Base-by-base conservation (phyloP, 164 flowering plant genomes). In the Paratinospora sagittata region DNA sequence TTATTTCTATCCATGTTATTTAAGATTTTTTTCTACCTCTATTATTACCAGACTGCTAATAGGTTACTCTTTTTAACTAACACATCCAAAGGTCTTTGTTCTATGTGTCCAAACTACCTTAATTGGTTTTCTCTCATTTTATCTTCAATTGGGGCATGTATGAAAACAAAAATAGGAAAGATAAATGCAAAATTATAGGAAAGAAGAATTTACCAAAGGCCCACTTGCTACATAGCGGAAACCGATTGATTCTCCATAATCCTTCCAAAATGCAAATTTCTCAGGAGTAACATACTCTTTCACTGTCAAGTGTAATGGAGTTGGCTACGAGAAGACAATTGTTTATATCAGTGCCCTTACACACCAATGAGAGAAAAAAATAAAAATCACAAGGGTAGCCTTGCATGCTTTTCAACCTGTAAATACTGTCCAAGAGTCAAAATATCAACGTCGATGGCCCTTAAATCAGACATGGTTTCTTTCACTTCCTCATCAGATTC, bases 151-250 rank as follows among this genome's bases (percentile, higher is more conserved):
- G n/a, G n/a, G n/a, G 21, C 21, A 49, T 45, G 1, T 47, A 21
- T 13, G 14, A 6, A 36, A 45, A 7, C 43, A 4, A 52, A 24
- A 23, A 13, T 23, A 11, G 19, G 37, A 57, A 49, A 24, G 21
- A 62, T 30, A 41, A 24, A n/a, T 33, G 70, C 23, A 41, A 39
- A 57, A 41, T 39, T 16, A n/a, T n/a, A 52, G 68, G 33, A 39
- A 68, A 23, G 19, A 57, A 13, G 61, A 72, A 34, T 61, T 83
- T 86, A 93, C 98, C 91, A 94, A 72, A 27, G 97, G 98, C 12
- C 98, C 98, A 76, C 97, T 94, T 14, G 98, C 97, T 47, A 94
- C 93, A 81, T 90, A 94, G 17, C 93, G 90, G 71, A 94, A 94
- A 70, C 98, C 97, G 6, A 92, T 90, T 21, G 97, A 87, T 79